Evolutionary conservation across 2,329 filamentous ascomycete species (phyloP).

Genomic region (Aspergillus ochraceoroseus): DNA sequence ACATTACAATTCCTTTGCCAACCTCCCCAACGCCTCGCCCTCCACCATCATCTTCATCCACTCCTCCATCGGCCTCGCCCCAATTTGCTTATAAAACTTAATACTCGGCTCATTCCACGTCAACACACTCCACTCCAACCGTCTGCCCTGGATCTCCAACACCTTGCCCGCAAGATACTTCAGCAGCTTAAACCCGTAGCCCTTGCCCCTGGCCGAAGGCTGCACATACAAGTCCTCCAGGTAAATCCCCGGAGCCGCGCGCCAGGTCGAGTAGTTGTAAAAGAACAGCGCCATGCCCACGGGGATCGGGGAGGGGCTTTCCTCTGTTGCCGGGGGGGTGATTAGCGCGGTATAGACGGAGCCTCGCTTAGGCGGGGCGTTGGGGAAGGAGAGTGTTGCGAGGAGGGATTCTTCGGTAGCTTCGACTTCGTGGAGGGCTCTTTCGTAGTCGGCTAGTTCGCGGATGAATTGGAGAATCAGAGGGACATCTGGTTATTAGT

Average conservation of each 20-base stretch:
- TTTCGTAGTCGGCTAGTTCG: conserved; percentile 83
- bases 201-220: conserved; percentile 63
- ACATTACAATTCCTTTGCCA: too few relatives aligned
- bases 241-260: conserved; percentile 79
- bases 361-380: conserved; percentile 45
- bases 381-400: conserved; percentile 72
- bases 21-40: conserved; percentile 40
- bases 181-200: conserved; percentile 74
- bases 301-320: conserved; percentile 36
- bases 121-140: conserved; percentile 85
- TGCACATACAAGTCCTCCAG: conserved; percentile 90
- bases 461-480: conserved; percentile 76
- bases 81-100: conserved; percentile 64
- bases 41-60: conserved; percentile 51
- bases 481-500: conserved; percentile 60
- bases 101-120: conserved; percentile 92
- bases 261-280: conserved; percentile 95
- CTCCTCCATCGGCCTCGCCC: conserved; percentile 45
- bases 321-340: conserved; percentile 47
- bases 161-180: conserved; percentile 75
- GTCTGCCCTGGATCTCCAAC: conserved; percentile 62
- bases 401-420: conserved; percentile 71
- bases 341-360: conserved; percentile 74
- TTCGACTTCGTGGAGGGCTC: conserved; percentile 66
- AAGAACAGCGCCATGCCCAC: conserved; percentile 87